Conservation (phyloP, 2,329 filamentous ascomycete species). For the Eutypa lata region DNA sequence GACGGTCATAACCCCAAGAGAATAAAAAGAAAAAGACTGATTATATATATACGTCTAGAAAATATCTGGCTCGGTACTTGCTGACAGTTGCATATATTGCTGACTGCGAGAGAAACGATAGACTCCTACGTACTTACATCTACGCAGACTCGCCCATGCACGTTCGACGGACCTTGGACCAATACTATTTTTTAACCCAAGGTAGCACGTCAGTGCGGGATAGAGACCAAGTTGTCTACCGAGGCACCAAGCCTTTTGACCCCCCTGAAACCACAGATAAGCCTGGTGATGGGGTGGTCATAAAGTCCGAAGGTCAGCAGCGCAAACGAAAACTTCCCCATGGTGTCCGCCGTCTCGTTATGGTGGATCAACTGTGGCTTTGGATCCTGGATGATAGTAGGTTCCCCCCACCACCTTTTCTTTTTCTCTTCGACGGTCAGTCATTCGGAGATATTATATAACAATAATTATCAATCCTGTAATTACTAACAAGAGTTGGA, state of each 20-base stretch:
- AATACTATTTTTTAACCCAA: constrained; percentile 27
- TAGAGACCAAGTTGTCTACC: constrained; percentile 13
- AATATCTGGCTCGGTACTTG: constrained; percentile 9
- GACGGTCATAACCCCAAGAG: too few relatives aligned
- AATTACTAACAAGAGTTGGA: too few relatives aligned
- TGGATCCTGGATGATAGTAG: constrained; percentile 13
- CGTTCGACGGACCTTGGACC: constrained; percentile 27
- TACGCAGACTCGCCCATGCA: constrained; percentile 17
- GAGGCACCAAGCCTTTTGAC: constrained; percentile 9
- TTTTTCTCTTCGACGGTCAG: too few relatives aligned
- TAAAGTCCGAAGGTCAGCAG: too few relatives aligned
- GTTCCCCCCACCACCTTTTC: too few relatives aligned
- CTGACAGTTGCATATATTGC: constrained; percentile 12
- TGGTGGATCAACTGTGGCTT: constrained; percentile 18
- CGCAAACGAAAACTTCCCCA: not conserved
- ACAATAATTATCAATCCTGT: too few relatives aligned
- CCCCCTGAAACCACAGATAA: too few relatives aligned
- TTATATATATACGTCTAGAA: not conserved
- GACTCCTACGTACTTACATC: constrained; percentile 13
- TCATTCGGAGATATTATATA: too few relatives aligned
- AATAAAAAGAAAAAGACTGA: not conserved
- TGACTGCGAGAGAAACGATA: constrained; percentile 16
- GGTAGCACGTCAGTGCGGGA: constrained; percentile 23
- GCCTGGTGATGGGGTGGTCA: too few relatives aligned
- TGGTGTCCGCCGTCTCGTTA: constrained; percentile 5